Evolutionary conservation across 176 grass and related monocot genomes (phyloP), one percentile per base, ranked within the genome.

Genomic region (Luzula sylvatica): DNA sequence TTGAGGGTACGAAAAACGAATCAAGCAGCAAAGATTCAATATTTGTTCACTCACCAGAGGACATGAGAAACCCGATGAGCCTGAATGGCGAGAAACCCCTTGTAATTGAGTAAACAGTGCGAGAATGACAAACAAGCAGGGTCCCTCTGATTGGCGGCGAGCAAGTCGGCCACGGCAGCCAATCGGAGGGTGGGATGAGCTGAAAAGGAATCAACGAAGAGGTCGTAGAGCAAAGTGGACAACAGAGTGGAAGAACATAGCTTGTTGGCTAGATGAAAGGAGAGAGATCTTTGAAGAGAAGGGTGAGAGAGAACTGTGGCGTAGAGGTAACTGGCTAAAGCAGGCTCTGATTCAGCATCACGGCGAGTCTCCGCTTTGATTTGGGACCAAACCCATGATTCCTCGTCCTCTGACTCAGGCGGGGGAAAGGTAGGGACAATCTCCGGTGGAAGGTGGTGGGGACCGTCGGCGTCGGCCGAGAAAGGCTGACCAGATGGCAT

Each of bases 231-330:
- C 19, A 95, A 76, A 14, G 83, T 95, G 28, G 88, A 84, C 26
- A 95, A 67, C 7, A 95, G 83, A 1, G 88, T 95, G 20, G 83
- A 87, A 52, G 88, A 95, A 72, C 83, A 87, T 38, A 95, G 79
- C 79, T 95, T 95, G 61, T 95, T 95, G 32, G 88, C 88, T 49
- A 95, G 88, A 69, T 95, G 88, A 75, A 95, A 95, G 15, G 83
- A 48, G 18, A 95, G 88, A 15, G 88, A 87, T 0, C 83, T 68
- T 8, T 63, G 52, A 5, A 95, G 88, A 22, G 83, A 87, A 0
- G 79, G 62, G 69, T 95, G 88, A 29, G 88, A 83, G 19, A 95
- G 69, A n/a, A 95, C 79, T 14, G 83, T 95, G 30, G 88, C 88
- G 69, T 95, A 87, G 56, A 95, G 79, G 79, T 68, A 95, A 19